A percentile compares a stretch with the other conserved stretches of the same genome.
Conservation (phyloP, 352 stramenopile species). For the Globisporangium spiculum region DNA sequence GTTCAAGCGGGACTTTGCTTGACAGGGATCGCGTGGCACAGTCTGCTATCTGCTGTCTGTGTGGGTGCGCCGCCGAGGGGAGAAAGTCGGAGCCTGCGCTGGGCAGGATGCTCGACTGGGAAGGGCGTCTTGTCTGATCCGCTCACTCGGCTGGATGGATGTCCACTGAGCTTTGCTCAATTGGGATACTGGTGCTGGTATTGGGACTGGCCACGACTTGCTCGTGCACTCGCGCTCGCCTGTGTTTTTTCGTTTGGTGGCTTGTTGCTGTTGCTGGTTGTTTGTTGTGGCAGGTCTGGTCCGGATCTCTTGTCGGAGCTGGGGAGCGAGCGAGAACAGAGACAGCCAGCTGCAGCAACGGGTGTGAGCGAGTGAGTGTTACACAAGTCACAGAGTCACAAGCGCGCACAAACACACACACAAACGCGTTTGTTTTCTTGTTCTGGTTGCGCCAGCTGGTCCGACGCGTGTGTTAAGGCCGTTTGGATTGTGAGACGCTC, state of each 20-base stretch:
- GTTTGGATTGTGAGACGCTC: conserved; percentile 8
- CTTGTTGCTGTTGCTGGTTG: neutral
- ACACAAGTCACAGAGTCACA: neutral
- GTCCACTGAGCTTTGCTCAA: neutral
- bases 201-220: neutral
- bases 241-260: neutral
- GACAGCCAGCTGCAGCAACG: neutral
- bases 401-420: neutral
- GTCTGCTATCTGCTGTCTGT: neutral
- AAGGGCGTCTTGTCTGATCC: neutral
- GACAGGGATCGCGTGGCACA: neutral
- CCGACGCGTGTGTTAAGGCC: neutral
- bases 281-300: conserved; percentile 1
- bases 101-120: neutral
- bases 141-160: conserved; percentile 1
- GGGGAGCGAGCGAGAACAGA: conserved; percentile 3
- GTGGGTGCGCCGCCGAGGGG: neutral
- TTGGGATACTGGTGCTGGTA: neutral
- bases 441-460: conserved; percentile 4
- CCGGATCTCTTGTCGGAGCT: conserved; percentile 8
- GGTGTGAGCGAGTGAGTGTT: neutral
- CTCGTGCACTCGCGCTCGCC: neutral
- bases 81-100: conserved; percentile 4
- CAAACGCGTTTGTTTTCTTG: conserved; percentile 5
- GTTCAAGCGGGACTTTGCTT: neutral